phyloP scores from a whole-genome alignment of 306 rosid genomes.

The Pterocarpus santalinus region DNA sequence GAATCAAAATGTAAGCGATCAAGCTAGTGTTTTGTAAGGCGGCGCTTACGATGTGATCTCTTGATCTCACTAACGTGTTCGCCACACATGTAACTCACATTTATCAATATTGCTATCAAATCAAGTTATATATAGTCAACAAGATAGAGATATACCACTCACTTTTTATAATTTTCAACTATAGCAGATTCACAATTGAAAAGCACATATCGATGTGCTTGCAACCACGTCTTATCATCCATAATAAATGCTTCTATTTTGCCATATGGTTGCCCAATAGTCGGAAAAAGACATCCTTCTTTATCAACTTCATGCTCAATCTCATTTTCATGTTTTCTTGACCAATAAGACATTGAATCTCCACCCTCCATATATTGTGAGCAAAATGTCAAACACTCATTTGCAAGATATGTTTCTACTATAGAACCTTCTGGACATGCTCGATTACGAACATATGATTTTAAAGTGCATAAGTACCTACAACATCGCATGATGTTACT shows the following conservation, averaged over 20 bases:
- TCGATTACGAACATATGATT: background rate
- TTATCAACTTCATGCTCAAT: background rate
- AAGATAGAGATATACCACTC: background rate
- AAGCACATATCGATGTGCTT: conserved; percentile 8
- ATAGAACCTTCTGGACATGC: background rate
- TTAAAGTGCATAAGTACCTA: background rate
- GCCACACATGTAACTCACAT: no score
- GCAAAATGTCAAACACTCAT: no score
- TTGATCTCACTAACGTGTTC: background rate
- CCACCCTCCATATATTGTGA: background rate
- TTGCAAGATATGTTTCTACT: no score
- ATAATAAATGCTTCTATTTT: background rate
- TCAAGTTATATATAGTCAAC: background rate
- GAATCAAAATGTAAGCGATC: background rate
- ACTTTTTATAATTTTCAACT: conserved; percentile 7
- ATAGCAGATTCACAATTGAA: background rate
- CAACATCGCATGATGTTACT: no score
- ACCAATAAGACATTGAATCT: background rate
- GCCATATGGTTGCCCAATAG: background rate
- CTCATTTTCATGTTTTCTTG: background rate
- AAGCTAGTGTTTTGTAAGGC: background rate
- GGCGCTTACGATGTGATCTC: background rate
- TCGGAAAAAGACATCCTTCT: background rate
- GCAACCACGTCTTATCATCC: background rate
- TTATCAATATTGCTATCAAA: background rate